phyloP scores from a whole-genome alignment of 768 basidiomycete genomes.

The Leccinum incarnatum region DNA sequence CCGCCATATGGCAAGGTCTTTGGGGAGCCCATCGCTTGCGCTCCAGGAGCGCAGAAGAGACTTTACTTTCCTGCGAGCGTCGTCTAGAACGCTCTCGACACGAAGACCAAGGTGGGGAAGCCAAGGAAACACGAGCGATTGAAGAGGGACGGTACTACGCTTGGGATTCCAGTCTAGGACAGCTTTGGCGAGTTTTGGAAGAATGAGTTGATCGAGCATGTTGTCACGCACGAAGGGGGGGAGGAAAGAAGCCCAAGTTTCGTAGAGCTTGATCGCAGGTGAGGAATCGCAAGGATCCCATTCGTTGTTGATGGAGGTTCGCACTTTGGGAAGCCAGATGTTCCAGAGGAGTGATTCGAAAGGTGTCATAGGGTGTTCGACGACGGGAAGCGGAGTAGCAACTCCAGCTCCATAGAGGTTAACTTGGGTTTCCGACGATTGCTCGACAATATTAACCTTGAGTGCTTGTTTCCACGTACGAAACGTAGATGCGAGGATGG shows the following conservation, averaged over 20 bases:
- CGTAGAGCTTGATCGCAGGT: constrained; percentile 79
- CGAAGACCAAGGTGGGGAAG: constrained; percentile 82
- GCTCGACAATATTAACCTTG: constrained; percentile 51
- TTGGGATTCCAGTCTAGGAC: constrained; percentile 81
- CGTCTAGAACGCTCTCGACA: constrained; percentile 80
- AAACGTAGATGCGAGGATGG: constrained; percentile 61
- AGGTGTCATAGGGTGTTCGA: constrained; percentile 79
- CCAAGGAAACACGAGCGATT: constrained; percentile 92
- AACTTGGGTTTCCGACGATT: constrained; percentile 43
- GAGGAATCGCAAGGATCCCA: constrained; percentile 77
- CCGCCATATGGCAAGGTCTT: constrained; percentile 79
- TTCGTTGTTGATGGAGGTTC: constrained; percentile 91
- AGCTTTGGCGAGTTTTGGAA: constrained; percentile 87
- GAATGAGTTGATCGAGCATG: constrained; percentile 89
- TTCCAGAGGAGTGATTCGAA: constrained; percentile 95
- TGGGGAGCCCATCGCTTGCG: constrained; percentile 66
- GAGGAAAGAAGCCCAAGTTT: constrained; percentile 83
- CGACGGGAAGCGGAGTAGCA: constrained; percentile 27
- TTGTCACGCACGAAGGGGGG: constrained; percentile 94
- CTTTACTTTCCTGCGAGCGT: constrained; percentile 85
- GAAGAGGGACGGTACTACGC: constrained; percentile 57
- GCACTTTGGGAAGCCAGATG: constrained; percentile 92
- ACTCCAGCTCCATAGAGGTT: constrained; percentile 56
- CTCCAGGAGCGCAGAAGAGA: constrained; percentile 73
- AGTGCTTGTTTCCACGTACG: constrained; percentile 67